Conservation (phyloP, 768 basidiomycete species). For the Agaricus sinodeliciosus region DNA sequence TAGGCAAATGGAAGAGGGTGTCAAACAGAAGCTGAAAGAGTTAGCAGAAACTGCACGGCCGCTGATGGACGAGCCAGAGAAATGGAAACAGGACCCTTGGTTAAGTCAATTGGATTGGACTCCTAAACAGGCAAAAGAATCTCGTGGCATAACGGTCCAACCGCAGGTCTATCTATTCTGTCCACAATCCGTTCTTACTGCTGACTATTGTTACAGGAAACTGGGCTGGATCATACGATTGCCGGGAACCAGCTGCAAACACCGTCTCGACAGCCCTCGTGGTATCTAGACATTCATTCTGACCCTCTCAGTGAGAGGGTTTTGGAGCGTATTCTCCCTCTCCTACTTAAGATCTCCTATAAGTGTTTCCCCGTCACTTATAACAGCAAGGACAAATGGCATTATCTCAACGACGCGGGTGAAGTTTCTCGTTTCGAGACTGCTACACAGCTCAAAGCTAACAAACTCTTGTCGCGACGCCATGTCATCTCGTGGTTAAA, state of each 20-base stretch:
- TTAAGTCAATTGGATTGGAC: slow-evolving; percentile 92
- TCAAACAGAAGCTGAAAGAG: slow-evolving; percentile 67
- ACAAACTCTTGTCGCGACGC: slow-evolving; percentile 34
- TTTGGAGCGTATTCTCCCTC: slow-evolving; percentile 54
- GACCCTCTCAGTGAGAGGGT: slow-evolving; percentile 34
- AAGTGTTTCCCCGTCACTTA: slow-evolving; percentile 56
- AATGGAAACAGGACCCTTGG: slow-evolving; percentile 77
- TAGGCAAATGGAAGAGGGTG: slow-evolving; percentile 61
- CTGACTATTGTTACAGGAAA: neutral
- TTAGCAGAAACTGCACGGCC: slow-evolving; percentile 67
- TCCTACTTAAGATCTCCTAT: slow-evolving; percentile 58
- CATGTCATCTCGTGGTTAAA: slow-evolving; percentile 42
- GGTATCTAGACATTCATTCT: slow-evolving; percentile 46
- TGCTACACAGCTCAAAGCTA: slow-evolving; percentile 35
- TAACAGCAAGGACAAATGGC: slow-evolving; percentile 58
- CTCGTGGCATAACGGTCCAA: slow-evolving; percentile 45
- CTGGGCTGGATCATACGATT: neutral
- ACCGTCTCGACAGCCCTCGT: slow-evolving; percentile 35
- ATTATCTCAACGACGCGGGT: slow-evolving; percentile 32
- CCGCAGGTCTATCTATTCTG: slow-evolving; percentile 13
- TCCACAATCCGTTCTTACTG: neutral
- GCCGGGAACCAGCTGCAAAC: neutral
- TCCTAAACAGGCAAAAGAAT: slow-evolving; percentile 70
- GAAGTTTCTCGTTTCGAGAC: slow-evolving; percentile 36
- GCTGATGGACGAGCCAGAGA: slow-evolving; percentile 37